A percentile compares a stretch with the other conserved stretches of the same genome.
These are phyloP conservation scores for Cutaneotrichosporon spelunceum DNA, from an alignment of 1,284 basidiomycete genomes.

Conservation along the genomic window DNA sequence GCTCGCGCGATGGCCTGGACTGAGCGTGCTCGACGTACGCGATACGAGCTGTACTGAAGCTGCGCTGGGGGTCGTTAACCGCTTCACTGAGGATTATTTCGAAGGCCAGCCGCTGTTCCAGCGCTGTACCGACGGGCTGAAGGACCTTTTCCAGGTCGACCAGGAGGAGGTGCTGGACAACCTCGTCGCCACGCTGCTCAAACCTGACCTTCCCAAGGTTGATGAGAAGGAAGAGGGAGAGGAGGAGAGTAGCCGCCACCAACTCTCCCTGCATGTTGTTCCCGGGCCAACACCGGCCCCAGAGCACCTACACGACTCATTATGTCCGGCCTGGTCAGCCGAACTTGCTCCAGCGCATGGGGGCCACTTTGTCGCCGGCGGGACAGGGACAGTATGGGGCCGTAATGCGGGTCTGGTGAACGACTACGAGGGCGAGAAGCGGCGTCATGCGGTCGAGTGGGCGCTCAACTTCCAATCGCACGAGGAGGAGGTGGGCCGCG, in stretches of 20 bases:
- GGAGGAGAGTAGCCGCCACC: conserved; percentile 6
- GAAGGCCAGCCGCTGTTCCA: conserved; percentile 34
- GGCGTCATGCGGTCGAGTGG: conserved; percentile 4
- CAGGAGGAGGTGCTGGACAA: conserved; percentile 27
- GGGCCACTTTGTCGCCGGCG: conserved; percentile 20
- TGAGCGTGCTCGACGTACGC: conserved; percentile 39
- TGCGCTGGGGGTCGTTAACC: conserved; percentile 34
- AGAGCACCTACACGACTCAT: conserved; percentile 14
- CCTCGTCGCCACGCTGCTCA: conserved; percentile 33
- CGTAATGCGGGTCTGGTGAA: conserved; percentile 15
- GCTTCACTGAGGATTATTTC: conserved; percentile 25
- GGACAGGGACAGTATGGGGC: conserved; percentile 37
- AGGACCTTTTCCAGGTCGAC: conserved; percentile 28
- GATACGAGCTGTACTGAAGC: conserved; percentile 38
- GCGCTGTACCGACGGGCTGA: conserved; percentile 34
- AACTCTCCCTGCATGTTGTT: conserved; percentile 22
- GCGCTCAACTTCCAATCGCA: conserved; percentile 17
- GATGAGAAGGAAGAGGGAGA: neutral
- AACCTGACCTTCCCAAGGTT: conserved; percentile 12
- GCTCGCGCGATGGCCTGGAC: conserved; percentile 41
- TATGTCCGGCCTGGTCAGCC: neutral
- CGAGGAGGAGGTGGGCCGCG: conserved; percentile 13
- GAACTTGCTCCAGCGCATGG: neutral
- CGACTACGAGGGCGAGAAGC: conserved; percentile 12
- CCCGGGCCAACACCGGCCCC: conserved; percentile 13